These are phyloP conservation scores for Erodium moschatum DNA, from an alignment of 441 rosid genomes.

Conservation along the genomic window DNA sequence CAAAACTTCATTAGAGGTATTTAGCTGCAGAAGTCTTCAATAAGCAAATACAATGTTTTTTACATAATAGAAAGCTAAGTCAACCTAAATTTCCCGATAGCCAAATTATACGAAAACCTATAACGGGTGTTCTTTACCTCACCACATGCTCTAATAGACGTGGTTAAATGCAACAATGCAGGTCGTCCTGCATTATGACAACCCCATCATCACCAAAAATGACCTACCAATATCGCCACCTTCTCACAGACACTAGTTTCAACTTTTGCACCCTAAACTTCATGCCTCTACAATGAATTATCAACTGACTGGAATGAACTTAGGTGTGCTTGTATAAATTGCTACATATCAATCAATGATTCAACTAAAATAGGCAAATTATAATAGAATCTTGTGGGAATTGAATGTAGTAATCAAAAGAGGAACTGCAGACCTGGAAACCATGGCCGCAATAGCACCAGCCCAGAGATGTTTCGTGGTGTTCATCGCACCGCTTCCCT, in stretches of 20 bases:
- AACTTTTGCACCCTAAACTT: neutral
- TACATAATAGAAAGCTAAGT: no score
- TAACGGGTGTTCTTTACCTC: neutral
- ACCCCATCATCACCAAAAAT: no score
- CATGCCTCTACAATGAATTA: neutral
- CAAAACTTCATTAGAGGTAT: no score
- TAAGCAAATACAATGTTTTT: no score
- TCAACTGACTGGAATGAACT: no score
- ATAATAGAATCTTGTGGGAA: no score
- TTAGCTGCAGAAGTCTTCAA: no score
- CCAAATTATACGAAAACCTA: neutral
- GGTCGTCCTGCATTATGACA: no score
- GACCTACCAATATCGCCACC: neutral
- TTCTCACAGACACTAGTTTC: neutral
- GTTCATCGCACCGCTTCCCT: slow-evolving; percentile 53
- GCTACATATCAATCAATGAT: neutral
- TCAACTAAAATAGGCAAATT: neutral
- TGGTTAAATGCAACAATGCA: neutral
- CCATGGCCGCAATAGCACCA: slow-evolving; percentile 88
- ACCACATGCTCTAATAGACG: no score
- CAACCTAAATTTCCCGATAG: no score
- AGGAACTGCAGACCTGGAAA: slow-evolving; percentile 51
- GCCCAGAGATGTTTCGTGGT: slow-evolving; percentile 79
- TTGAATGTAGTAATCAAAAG: neutral
- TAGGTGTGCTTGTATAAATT: no score